Conservation (phyloP, 2,329 filamentous ascomycete species). For the Lachnellula arida region DNA sequence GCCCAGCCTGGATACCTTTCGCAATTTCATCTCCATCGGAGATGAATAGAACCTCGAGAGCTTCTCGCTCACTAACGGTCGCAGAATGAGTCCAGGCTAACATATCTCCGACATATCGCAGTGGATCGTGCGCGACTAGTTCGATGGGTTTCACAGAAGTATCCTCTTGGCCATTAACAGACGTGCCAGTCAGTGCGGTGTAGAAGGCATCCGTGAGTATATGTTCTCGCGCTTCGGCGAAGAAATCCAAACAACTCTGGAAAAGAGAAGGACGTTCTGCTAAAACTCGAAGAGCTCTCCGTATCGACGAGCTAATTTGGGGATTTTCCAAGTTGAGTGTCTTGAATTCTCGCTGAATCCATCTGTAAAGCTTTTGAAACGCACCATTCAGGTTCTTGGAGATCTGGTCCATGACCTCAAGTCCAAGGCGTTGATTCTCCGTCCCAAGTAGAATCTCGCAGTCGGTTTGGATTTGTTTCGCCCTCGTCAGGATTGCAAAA, state of each 20-base stretch:
- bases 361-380: constrained; percentile 93
- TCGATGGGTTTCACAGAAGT: constrained; percentile 82
- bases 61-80: constrained; percentile 88
- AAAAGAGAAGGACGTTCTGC: constrained; percentile 88
- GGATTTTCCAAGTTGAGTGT: constrained; percentile 89
- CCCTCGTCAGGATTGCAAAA: constrained; percentile 70
- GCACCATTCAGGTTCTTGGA: constrained; percentile 82
- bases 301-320: constrained; percentile 80
- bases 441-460: constrained; percentile 85
- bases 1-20: constrained; percentile 72
- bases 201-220: constrained; percentile 88
- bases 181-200: constrained; percentile 72
- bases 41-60: constrained; percentile 85
- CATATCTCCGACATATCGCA: constrained; percentile 95
- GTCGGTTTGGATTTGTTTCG: constrained; percentile 83
- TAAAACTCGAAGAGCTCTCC: constrained; percentile 77
- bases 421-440: constrained; percentile 80
- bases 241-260: constrained; percentile 88
- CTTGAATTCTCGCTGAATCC: constrained; percentile 92
- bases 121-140: constrained; percentile 82
- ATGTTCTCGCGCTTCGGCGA: constrained; percentile 83
- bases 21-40: constrained; percentile 86
- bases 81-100: constrained; percentile 94
- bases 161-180: constrained; percentile 53
- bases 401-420: constrained; percentile 88